Conservation (phyloP, 257 asterid genomes). For the Oldenlandia corymbosa region DNA sequence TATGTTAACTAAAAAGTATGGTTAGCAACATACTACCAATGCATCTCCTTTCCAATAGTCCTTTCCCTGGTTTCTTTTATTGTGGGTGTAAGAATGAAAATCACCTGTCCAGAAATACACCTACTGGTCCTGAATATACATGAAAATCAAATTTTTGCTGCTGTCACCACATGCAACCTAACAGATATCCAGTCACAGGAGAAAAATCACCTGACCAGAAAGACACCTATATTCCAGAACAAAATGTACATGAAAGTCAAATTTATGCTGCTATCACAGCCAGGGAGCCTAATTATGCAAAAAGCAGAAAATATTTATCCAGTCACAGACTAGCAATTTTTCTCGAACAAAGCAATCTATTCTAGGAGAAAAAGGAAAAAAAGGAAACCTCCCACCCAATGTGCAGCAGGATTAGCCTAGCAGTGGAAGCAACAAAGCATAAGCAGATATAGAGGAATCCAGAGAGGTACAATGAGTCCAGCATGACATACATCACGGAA, state of each 20-base stretch:
- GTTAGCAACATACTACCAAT: too few relatives aligned
- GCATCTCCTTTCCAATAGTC: too few relatives aligned
- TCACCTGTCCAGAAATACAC: background rate
- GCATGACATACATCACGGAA: background rate
- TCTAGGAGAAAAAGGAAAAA: background rate
- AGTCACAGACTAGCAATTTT: background rate
- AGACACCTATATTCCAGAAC: background rate
- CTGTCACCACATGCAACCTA: background rate
- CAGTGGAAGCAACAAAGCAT: background rate
- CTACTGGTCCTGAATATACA: background rate
- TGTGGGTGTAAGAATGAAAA: background rate
- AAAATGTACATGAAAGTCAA: too few relatives aligned
- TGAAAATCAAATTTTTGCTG: background rate
- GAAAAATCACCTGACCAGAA: background rate
- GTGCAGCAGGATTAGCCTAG: background rate
- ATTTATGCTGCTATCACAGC: background rate
- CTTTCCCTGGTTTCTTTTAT: background rate
- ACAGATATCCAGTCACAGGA: background rate
- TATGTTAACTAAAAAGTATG: too few relatives aligned
- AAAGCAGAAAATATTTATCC: too few relatives aligned
- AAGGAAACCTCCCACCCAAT: background rate
- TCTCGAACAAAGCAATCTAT: background rate
- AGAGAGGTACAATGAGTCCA: background rate
- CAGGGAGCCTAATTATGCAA: too few relatives aligned
- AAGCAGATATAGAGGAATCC: background rate